Evolutionary conservation across 2,329 filamentous ascomycete genomes (phyloP), one percentile per base, ranked within the genome.

Genomic region (Cercospora berteroae): DNA sequence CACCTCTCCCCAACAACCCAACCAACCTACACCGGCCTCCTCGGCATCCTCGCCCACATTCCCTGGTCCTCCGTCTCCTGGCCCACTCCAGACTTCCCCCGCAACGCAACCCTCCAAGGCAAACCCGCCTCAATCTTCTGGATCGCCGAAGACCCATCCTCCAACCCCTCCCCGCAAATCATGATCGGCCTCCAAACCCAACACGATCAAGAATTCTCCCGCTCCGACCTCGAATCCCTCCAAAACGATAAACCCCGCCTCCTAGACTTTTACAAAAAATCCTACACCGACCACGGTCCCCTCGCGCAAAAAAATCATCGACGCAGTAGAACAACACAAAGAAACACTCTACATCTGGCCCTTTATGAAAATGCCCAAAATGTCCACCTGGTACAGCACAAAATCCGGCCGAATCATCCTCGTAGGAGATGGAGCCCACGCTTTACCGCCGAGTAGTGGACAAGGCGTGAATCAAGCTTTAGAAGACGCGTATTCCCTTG

Each of bases 351-450:
- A 68, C 55, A 70, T 73, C 25, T 77, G 75, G 75, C 74, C 74
- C 4, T 75, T 72, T 29, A 66, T 74, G 60, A 69, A 69, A n/a
- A 73, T 77, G 60, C 75, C 74, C 12, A 69, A 77, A 18, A 77
- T 87, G 2, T 81, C 82, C 3, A 78, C 77, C 18, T 86, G 84
- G 84, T 78, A 80, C 20, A 71, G 68, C 60, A 61, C 69, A 42
- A 33, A 13, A 8, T 75, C 78, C 5, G 76, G 82, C 9, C 79
- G 83, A 0, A 80, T 86, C 2, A 79, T 88, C 4, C 75, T 88
- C 1, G 76, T 87, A 2, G 86, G 86, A 4, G 86, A 88, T 74
- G 85, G 85, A 2, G 85, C 85, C 0, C 86, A 88, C 75, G 85
- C 85, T 0, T 77, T 88, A 64, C 82, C 84, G 2, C 81, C 86